phyloP scores from a whole-genome alignment of 148 eudicot genomes.

The Polygonum maritimum region DNA sequence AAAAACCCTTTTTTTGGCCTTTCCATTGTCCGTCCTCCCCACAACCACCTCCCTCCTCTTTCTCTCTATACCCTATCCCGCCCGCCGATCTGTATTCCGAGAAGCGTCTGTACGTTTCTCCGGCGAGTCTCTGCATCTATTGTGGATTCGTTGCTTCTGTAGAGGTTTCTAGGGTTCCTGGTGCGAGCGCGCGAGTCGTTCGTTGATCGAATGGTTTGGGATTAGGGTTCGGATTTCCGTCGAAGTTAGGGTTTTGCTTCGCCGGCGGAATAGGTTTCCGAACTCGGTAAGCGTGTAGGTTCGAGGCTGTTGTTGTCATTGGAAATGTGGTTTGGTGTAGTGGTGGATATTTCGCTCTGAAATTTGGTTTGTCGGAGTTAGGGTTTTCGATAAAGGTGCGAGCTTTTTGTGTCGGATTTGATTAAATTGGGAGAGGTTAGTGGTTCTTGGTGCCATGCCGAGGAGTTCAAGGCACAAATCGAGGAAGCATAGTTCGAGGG shows the following conservation, averaged over 20 bases:
- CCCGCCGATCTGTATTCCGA: constrained; percentile 7
- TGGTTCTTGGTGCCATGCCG: constrained; percentile 38
- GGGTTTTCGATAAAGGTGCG: constrained; percentile 16
- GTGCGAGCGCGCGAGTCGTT: background rate
- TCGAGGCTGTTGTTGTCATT: constrained; percentile 6
- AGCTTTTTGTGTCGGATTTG: background rate
- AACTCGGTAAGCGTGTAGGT: background rate
- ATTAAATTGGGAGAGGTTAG: background rate
- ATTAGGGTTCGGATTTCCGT: background rate
- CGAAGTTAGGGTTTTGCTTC: background rate
- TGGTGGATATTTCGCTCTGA: background rate
- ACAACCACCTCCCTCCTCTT: background rate
- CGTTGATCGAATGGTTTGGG: background rate
- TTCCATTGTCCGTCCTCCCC: constrained; percentile 6
- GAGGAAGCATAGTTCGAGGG: constrained; percentile 69
- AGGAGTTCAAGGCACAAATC: constrained; percentile 91
- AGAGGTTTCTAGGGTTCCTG: background rate
- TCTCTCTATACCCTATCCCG: constrained; percentile 3
- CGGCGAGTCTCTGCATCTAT: constrained; percentile 1
- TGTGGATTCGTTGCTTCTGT: background rate
- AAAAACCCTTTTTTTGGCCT: constrained; percentile 4
- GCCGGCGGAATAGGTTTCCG: background rate
- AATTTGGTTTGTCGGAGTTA: constrained; percentile 9
- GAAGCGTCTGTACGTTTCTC: background rate
- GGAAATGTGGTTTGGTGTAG: constrained; percentile 18